phyloP scores from a whole-genome alignment of 331 rosid species.

The Rhamnella rubrinervis region DNA sequence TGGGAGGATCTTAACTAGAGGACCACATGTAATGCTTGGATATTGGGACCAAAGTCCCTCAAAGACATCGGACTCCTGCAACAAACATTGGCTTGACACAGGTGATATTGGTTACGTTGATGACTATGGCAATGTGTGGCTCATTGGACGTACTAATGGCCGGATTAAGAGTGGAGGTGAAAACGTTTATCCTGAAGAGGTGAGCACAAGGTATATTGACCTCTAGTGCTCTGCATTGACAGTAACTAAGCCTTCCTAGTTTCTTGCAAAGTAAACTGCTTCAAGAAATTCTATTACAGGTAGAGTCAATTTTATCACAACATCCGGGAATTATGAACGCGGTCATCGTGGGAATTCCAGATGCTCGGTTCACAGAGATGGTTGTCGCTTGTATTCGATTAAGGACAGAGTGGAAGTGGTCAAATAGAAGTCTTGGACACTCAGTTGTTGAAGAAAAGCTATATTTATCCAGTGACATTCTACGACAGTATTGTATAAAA shows the following conservation, averaged over 20 bases:
- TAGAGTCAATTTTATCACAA: conserved; percentile 61
- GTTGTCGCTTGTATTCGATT: conserved; percentile 63
- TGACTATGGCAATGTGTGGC: conserved; percentile 66
- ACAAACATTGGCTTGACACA: conserved; percentile 76
- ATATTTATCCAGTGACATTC: conserved; percentile 45
- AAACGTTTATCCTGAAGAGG: conserved; percentile 95
- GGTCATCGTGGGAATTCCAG: conserved; percentile 75
- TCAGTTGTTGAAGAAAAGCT: conserved; percentile 27
- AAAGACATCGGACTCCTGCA: conserved; percentile 27
- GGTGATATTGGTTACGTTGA: conserved; percentile 85
- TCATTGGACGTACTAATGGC: conserved; percentile 71
- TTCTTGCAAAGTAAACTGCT: too few relatives aligned
- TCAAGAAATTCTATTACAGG: conserved; percentile 30
- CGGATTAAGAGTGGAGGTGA: conserved; percentile 93
- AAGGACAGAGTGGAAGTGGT: conserved; percentile 63
- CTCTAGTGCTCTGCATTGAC: too few relatives aligned
- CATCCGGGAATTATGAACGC: conserved; percentile 70
- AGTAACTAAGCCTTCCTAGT: too few relatives aligned
- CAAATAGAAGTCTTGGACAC: conserved; percentile 19
- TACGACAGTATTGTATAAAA: conserved; percentile 43
- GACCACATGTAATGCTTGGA: conserved; percentile 77
- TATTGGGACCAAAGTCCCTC: conserved; percentile 63
- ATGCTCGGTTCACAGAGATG: conserved; percentile 61
- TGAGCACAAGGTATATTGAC: conserved; percentile 13
- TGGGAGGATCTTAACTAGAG: conserved; percentile 89